Evolutionary conservation across 2,329 filamentous ascomycete genomes (phyloP), one percentile per base, ranked within the genome.

Genomic region (Arthrobotrys sphaeroides): DNA sequence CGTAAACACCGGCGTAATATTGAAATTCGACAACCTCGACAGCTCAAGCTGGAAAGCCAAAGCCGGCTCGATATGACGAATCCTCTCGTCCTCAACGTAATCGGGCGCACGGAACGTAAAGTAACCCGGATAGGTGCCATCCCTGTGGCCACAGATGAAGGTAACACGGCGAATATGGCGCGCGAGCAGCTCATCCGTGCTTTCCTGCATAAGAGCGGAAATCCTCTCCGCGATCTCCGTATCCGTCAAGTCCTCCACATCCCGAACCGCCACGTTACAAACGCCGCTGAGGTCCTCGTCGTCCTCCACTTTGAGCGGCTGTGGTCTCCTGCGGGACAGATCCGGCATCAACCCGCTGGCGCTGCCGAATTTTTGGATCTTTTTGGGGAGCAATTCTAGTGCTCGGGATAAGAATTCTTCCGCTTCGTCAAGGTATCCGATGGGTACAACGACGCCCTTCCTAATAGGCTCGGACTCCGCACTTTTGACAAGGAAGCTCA

Each of bases 11-110:
- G 95, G 94, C 85, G 94, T 96, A 84, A 98, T 96, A 85, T 93
- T 90, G 88, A 99, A 99, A 85, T 97, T 98, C 81, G 91, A 91
- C 28, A 99, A 88, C 83, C 95, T 91, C 73, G 90, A 91, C 78
- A 99, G 90, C 84, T 99, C 95, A 82, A 98, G 91, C 86, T 99
- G 95, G 92, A 98, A 99, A 81, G 95, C 94, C 83, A 97, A 87
- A 66, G 95, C 94, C 59, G 95, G 95, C 84, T 99, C 95, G 78
- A 89, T 96, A 86, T 99, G 94, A 85, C 95, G 94, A 81, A 99
- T 98, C 83, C 91, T 96, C 83, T 92, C 89, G 81, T 99, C 95
- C 84, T 99, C 95, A 61, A 89, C 87, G 83, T 96, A 99, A 60
- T 86, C 84, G 26, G 95, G 94, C 4, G 94, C 94, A 82, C 95